Evolutionary conservation across 1,284 basidiomycete species (phyloP).

Genomic region (Naganishia sp.): DNA sequence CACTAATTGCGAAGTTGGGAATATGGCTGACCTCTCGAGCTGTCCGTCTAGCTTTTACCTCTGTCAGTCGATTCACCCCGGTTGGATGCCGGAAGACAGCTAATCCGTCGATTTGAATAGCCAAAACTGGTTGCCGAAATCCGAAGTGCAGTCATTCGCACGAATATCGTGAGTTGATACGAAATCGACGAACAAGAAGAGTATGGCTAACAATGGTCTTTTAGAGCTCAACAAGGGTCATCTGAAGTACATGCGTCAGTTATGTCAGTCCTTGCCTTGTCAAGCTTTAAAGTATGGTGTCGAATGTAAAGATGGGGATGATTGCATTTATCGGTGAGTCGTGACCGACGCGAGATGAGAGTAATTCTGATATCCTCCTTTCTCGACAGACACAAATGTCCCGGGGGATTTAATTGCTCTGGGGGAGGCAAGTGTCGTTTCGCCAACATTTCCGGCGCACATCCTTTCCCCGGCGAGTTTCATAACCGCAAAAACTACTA

Average conservation of each 20-base stretch:
- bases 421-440: neutral
- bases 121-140: too few relatives aligned
- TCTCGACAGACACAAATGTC: neutral
- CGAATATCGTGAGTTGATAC: too few relatives aligned
- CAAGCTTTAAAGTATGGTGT: neutral
- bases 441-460: neutral
- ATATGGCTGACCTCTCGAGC: too few relatives aligned
- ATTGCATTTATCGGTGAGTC: slow-evolving; percentile 2
- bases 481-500: neutral
- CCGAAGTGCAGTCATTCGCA: too few relatives aligned
- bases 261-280: neutral
- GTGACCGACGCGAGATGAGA: neutral
- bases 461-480: neutral
- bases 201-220: too few relatives aligned
- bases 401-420: neutral
- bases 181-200: too few relatives aligned
- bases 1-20: too few relatives aligned
- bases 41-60: too few relatives aligned
- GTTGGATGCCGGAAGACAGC: too few relatives aligned
- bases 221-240: neutral
- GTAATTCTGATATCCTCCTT: neutral
- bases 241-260: neutral
- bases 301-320: neutral
- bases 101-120: too few relatives aligned
- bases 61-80: too few relatives aligned